A percentile compares a stretch with the other conserved stretches of the same genome.
Evolutionary conservation across 306 rosid genomes (phyloP).

Genomic region (Cyclanthera cordifolia): DNA sequence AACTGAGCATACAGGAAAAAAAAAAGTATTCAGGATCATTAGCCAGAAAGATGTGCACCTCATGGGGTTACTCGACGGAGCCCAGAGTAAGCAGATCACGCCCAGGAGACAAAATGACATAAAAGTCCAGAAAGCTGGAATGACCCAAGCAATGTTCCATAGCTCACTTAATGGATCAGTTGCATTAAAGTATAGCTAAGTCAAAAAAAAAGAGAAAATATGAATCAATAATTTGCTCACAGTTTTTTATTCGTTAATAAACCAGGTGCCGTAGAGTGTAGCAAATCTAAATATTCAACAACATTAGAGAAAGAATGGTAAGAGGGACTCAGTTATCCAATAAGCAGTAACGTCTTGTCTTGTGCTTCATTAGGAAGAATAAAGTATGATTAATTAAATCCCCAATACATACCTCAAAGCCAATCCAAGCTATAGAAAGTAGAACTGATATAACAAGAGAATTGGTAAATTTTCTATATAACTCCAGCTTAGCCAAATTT

Average conservation of each 20-base stretch:
- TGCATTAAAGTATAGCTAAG: slow-evolving; percentile 87
- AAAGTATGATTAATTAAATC: not conserved
- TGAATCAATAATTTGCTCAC: not conserved
- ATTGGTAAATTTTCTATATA: slow-evolving; percentile 82
- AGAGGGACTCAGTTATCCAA: not conserved
- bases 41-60: slow-evolving; percentile 38
- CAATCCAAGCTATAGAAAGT: slow-evolving; percentile 84
- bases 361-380: not conserved
- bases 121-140: slow-evolving; percentile 79
- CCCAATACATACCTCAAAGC: slow-evolving; percentile 68
- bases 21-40: not conserved
- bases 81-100: slow-evolving; percentile 80
- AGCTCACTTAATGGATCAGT: slow-evolving; percentile 81
- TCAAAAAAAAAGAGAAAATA: slow-evolving; percentile 19
- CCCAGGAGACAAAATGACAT: slow-evolving; percentile 62
- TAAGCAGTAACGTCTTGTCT: not conserved
- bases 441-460: slow-evolving; percentile 70
- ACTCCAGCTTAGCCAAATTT: slow-evolving; percentile 77
- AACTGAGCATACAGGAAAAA: not conserved
- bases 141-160: slow-evolving; percentile 93
- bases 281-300: not conserved
- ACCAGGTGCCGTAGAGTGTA: not conserved
- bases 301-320: not conserved
- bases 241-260: not conserved
- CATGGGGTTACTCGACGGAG: slow-evolving; percentile 84